phyloP scores from a whole-genome alignment of 2,329 filamentous ascomycete genomes.

The Thelonectria rubi region DNA sequence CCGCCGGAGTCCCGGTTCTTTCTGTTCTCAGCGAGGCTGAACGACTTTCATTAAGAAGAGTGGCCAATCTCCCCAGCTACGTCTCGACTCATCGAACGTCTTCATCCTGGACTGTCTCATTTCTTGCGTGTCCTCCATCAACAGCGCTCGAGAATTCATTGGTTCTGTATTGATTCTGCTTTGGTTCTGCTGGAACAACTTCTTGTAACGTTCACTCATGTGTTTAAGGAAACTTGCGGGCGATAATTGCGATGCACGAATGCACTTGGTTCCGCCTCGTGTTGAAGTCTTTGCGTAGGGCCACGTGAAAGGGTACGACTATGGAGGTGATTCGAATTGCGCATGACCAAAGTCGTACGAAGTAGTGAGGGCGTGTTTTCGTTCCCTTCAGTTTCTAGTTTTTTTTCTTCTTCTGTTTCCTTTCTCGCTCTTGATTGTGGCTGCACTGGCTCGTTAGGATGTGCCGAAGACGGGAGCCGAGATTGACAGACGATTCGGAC shows the following conservation, averaged over 20 bases:
- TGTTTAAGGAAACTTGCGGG: not conserved
- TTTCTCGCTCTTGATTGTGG: slow-evolving; percentile 13
- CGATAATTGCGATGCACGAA: not conserved
- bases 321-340: slow-evolving; percentile 9
- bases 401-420: slow-evolving; percentile 18
- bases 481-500: slow-evolving; percentile 29
- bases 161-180: slow-evolving; percentile 1
- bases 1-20: not conserved
- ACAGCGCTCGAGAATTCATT: slow-evolving; percentile 4
- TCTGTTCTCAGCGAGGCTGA: slow-evolving; percentile 5
- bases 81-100: slow-evolving; percentile 13
- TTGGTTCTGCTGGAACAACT: slow-evolving; percentile 17
- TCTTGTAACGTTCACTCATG: slow-evolving; percentile 4
- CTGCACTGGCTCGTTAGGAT: slow-evolving; percentile 17
- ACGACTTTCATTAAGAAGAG: not conserved
- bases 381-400: too few relatives aligned
- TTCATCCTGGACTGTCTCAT: slow-evolving; percentile 2
- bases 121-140: slow-evolving; percentile 12
- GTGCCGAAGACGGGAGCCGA: slow-evolving; percentile 21
- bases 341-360: slow-evolving; percentile 23
- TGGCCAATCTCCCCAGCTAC: slow-evolving; percentile 7
- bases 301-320: not conserved
- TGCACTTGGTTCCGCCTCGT: not conserved
- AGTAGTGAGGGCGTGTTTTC: slow-evolving; percentile 7
- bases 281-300: slow-evolving; percentile 8